Conservation (phyloP, 2,329 filamentous ascomycete genomes). For the Pseudogymnoascus sp. region DNA sequence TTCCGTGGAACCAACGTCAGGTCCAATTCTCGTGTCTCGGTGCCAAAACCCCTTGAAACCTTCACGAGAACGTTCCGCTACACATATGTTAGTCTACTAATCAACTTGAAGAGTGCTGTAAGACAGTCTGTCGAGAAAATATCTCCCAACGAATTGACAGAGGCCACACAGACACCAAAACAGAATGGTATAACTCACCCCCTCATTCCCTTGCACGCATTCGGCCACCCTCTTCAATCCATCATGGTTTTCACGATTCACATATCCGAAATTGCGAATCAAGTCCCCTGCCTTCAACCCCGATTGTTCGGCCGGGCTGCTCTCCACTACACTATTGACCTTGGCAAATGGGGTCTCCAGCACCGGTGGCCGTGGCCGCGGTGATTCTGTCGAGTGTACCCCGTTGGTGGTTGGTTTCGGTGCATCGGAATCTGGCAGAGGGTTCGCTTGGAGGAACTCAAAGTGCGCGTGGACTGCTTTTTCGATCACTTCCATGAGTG, state of each 20-base stretch:
- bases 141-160: not conserved
- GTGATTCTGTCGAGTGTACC: constrained; percentile 28
- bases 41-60: constrained; percentile 39
- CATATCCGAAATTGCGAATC: constrained; percentile 77
- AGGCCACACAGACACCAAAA: not conserved
- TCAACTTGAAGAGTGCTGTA: not conserved
- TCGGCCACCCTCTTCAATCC: constrained; percentile 79
- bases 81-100: not conserved
- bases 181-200: constrained; percentile 50
- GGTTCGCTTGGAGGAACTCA: constrained; percentile 54
- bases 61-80: constrained; percentile 67
- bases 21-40: constrained; percentile 48
- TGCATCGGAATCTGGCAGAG: constrained; percentile 25
- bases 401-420: constrained; percentile 20
- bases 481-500: constrained; percentile 76
- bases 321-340: constrained; percentile 72
- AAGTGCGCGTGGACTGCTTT: constrained; percentile 84
- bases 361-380: constrained; percentile 24
- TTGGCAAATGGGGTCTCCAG: constrained; percentile 70
- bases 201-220: constrained; percentile 82
- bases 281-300: constrained; percentile 75
- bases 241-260: constrained; percentile 80
- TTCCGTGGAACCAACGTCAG: constrained; percentile 68
- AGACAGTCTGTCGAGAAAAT: not conserved
- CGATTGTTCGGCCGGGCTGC: constrained; percentile 75